Base-by-base conservation (phyloP, 75 land plant genomes). In the Pseudotsuga menziesii region DNA sequence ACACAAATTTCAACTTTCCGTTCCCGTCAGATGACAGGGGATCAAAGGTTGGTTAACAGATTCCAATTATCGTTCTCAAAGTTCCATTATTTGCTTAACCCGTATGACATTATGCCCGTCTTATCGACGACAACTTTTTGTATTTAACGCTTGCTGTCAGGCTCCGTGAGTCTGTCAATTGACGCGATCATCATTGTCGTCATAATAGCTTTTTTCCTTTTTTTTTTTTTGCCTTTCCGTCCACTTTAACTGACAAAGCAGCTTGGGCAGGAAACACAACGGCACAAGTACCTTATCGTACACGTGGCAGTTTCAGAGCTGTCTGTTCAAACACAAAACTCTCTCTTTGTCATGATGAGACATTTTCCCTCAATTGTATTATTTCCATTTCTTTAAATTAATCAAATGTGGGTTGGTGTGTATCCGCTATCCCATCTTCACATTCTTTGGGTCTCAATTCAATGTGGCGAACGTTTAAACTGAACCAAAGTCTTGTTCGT, bases 81-180 rank as follows among this genome's bases (percentile, higher is more conserved):
- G 36, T 44, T 22, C 41, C 25, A 44, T 69, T 39, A 41, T 69
- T 4, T 20, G 72, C 1, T 48, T 41, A 69, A 39, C 72, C 20
- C 52, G 72, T 69, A 52, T 39, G 48, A 19, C 41, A 20, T n/a
- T 17, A 39, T 36, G 44, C 39, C 48, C 71, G 36, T 67, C 41
- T 32, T 17, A 39, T 17, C 32, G 41, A 41, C 15, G 41, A 41
- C 52, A 69, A 7, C 72, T 69, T 69, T 69, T 69, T 41, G 48
- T 35, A 69, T 69, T 69, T 19, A 69, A 69, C 48, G 48, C 72
- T 39, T 12, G n/a, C 23, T 69, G 72, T 69, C 72, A 69, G 72
- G 72, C 9, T 48, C 52, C 52, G 52, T 48, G 52, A 41, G 41
- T 69, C 72, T 69, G 72, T 69, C 72, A 64, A 29, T 64, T 64